phyloP scores from a whole-genome alignment of 169 alveolate genomes.

The Plasmodium gonderi region DNA sequence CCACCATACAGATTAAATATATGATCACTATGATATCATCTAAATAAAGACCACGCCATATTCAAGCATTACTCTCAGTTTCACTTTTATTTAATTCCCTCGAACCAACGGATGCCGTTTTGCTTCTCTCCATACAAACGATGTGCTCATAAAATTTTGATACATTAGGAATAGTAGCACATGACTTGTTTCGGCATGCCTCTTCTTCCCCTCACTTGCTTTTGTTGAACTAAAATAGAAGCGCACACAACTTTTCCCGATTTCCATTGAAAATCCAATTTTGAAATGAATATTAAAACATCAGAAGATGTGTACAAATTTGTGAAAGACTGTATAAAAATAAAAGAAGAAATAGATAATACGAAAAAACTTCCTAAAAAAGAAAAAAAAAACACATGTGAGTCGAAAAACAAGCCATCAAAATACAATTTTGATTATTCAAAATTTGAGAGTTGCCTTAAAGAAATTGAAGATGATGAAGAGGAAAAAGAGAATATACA shows the following conservation, averaged over 20 bases:
- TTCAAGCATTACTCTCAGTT: too few relatives aligned
- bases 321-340: slow-evolving; percentile 69
- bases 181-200: neutral
- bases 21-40: too few relatives aligned
- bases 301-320: slow-evolving; percentile 66
- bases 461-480: slow-evolving; percentile 63
- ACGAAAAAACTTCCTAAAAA: neutral
- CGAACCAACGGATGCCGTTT: neutral
- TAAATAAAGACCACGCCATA: too few relatives aligned
- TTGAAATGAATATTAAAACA: slow-evolving; percentile 57
- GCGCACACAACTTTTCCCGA: neutral
- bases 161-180: neutral
- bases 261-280: neutral
- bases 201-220: neutral
- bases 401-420: neutral
- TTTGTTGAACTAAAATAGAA: neutral
- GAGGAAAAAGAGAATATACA: slow-evolving; percentile 23
- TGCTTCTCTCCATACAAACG: neutral
- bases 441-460: slow-evolving; percentile 55
- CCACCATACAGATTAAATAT: too few relatives aligned
- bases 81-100: neutral
- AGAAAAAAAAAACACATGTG: neutral
- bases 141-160: neutral
- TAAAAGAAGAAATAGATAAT: slow-evolving; percentile 69
- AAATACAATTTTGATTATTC: slow-evolving; percentile 61